Evolutionary conservation across 768 basidiomycete genomes (phyloP), one percentile per base, ranked within the genome.

Genomic region (Chalciporus piperatus): DNA sequence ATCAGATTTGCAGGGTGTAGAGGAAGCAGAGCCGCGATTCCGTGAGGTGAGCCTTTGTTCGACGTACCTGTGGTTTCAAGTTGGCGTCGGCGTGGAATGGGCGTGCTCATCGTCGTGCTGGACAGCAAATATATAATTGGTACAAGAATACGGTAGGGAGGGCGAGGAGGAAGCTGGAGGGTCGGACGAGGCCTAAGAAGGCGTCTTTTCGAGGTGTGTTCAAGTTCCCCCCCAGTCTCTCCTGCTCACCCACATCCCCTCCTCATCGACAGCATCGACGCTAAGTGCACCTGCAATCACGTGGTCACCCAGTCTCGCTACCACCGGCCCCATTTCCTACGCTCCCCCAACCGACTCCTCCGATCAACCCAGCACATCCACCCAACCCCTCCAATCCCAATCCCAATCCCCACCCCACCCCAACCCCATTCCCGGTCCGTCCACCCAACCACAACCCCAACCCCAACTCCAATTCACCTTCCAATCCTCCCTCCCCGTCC

Each of bases 101-200:
- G 11, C 32, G 32, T 32, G 32, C 32, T 32, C 12, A 32, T 32
- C 32, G 32, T 32, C 13, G 32, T 32, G 7, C 27, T 32, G 35
- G 16, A 16, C 33, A 84, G 82, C 82, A 83, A 78, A 82, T 85
- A 51, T 85, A 85, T 71, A 84, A 84, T 59, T 85, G 83, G 83
- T 85, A 82, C 70, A 85, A 85, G 70, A 85, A 85, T 64, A 83
- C 83, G 16, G 78, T 82, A 48, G 83, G 83, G 6, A 74, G 83
- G 28, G 80, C 77, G 7, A 72, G 82, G 48, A 72, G 82, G 42
- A 82, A 82, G 62, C 68, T 77, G 41, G 82, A 82, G 54, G 81
- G 81, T 6, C 71, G 77, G 23, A 75, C 79, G 1, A 72, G 80
- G 40, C 74, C 80, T 35, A 72, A 74, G n/a, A n/a, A n/a, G n/a